phyloP scores from a whole-genome alignment of 257 asterid genomes.

The Ligustrum vulgare region DNA sequence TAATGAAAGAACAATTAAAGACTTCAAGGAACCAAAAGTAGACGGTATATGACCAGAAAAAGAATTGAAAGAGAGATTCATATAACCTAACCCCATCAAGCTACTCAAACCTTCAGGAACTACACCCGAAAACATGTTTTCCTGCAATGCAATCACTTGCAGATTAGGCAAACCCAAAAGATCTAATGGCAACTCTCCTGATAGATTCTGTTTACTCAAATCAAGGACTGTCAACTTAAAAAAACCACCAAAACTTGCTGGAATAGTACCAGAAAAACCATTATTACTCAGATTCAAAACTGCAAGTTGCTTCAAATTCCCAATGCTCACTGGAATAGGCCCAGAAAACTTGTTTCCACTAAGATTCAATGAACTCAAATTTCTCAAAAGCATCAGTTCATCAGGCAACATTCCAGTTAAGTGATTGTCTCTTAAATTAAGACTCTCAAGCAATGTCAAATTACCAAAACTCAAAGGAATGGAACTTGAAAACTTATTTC shows the following conservation, averaged over 20 bases:
- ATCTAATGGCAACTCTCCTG: slow-evolving; percentile 59
- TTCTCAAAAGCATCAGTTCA: slow-evolving; percentile 46
- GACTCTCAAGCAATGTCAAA: slow-evolving; percentile 45
- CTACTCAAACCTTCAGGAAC: slow-evolving; percentile 76
- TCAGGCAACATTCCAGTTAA: slow-evolving; percentile 50
- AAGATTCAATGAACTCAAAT: slow-evolving; percentile 50
- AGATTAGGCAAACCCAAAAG: slow-evolving; percentile 68
- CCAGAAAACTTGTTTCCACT: slow-evolving; percentile 61
- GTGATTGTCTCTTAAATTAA: slow-evolving; percentile 46
- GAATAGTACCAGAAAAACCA: slow-evolving; percentile 54
- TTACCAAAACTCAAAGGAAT: slow-evolving; percentile 45
- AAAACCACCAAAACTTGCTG: slow-evolving; percentile 57
- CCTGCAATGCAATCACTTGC: slow-evolving; percentile 71
- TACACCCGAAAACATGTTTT: slow-evolving; percentile 52
- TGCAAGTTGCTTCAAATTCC: slow-evolving; percentile 47
- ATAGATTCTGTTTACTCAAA: slow-evolving; percentile 60
- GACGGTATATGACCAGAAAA: slow-evolving; percentile 59
- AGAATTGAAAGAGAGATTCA: slow-evolving; percentile 65
- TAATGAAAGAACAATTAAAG: slow-evolving; percentile 57
- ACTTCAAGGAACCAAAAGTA: slow-evolving; percentile 64
- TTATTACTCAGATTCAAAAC: slow-evolving; percentile 59
- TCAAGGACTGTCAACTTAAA: slow-evolving; percentile 54
- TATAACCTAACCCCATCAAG: slow-evolving; percentile 50
- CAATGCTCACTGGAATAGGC: slow-evolving; percentile 44
- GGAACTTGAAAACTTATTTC: slow-evolving; percentile 50